Conservation (phyloP, 2,329 filamentous ascomycete genomes). For the Arachnopeziza araneosa region DNA sequence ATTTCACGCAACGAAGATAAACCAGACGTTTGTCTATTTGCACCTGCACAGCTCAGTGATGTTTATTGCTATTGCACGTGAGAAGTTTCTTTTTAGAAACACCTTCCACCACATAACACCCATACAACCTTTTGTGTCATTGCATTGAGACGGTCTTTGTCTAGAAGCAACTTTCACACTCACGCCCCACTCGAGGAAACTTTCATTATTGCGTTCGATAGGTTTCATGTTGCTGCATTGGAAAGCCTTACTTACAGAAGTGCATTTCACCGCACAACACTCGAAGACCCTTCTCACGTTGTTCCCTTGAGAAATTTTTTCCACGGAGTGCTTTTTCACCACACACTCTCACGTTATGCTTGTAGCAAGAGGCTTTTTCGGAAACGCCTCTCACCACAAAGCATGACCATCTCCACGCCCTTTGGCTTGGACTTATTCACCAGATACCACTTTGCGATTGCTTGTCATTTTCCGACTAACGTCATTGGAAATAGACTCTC, state of each 20-base stretch:
- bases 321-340: too few relatives aligned
- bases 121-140: not conserved
- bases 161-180: too few relatives aligned
- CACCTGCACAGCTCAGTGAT: not conserved
- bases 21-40: not conserved
- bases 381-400: not conserved
- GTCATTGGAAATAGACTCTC: conserved; percentile 5
- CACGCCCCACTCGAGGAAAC: too few relatives aligned
- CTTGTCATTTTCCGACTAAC: conserved; percentile 12
- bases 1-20: conserved; percentile 28
- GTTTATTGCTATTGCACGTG: not conserved
- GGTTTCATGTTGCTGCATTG: too few relatives aligned
- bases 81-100: not conserved
- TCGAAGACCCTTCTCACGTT: not conserved
- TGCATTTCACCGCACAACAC: not conserved
- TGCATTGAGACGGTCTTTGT: too few relatives aligned
- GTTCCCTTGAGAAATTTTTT: not conserved
- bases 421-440: conserved; percentile 2
- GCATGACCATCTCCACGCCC: not conserved
- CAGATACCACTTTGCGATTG: conserved; percentile 20
- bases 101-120: not conserved
- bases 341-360: too few relatives aligned
- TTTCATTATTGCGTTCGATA: too few relatives aligned
- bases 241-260: not conserved
- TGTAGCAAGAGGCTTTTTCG: not conserved